phyloP scores from a whole-genome alignment of 305 asterid species.

The Fraxinus latifolia region DNA sequence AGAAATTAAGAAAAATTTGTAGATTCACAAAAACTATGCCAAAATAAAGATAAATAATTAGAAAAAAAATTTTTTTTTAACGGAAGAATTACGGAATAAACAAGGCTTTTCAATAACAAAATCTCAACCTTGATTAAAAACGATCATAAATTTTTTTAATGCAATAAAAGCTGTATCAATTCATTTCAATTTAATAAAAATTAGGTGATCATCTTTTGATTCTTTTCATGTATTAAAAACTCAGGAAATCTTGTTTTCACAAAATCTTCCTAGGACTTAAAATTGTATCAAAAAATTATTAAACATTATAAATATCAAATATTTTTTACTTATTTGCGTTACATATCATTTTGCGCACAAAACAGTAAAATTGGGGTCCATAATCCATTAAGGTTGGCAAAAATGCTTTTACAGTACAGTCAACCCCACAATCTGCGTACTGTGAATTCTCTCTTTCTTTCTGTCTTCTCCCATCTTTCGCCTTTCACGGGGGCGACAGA shows the following conservation, averaged over 20 bases:
- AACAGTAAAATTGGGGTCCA: neutral
- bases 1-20: too few relatives aligned
- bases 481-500: slow-evolving; percentile 28
- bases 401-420: neutral
- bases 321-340: neutral
- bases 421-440: slow-evolving; percentile 23
- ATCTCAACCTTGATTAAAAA: neutral
- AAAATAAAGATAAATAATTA: neutral
- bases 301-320: neutral
- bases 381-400: neutral
- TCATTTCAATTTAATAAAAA: neutral
- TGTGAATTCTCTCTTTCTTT: neutral
- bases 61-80: neutral
- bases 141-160: neutral
- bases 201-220: neutral
- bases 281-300: neutral
- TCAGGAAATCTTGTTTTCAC: neutral
- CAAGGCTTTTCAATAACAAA: neutral
- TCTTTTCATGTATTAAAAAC: neutral
- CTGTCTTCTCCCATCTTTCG: neutral
- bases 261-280: neutral
- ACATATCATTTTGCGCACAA: neutral
- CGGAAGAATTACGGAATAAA: neutral
- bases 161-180: neutral
- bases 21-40: neutral